phyloP scores from a whole-genome alignment of 2,329 filamentous ascomycete genomes.

The Pezizomycotina sp. region DNA sequence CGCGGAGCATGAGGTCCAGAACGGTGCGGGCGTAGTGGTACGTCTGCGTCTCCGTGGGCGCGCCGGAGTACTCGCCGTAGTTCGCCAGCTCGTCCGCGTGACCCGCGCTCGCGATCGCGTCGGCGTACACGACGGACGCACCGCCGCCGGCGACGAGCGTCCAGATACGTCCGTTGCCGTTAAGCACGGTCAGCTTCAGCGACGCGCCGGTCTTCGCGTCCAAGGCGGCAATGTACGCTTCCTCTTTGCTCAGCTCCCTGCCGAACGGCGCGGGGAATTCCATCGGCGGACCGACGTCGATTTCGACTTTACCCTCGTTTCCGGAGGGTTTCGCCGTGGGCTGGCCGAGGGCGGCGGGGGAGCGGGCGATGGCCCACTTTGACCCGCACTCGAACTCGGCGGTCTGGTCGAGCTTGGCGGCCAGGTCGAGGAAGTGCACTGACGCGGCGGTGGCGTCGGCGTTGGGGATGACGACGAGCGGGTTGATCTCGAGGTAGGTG shows the following conservation, averaged over 20 bases:
- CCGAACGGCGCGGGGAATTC: constrained; percentile 98
- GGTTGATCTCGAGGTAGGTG: constrained; percentile 99
- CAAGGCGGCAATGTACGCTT: constrained; percentile 96
- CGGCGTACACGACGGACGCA: constrained; percentile 97
- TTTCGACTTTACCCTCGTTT: constrained; percentile 70
- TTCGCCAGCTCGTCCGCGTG: constrained; percentile 95
- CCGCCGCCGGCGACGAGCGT: constrained; percentile 97
- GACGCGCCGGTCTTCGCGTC: constrained; percentile 99
- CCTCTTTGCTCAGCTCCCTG: constrained; percentile 95
- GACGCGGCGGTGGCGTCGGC: constrained; percentile 77
- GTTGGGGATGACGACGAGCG: constrained; percentile 93
- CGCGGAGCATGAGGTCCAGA: constrained; percentile 90
- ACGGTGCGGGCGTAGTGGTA: constrained; percentile 98
- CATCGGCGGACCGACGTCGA: constrained; percentile 94
- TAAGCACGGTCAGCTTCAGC: constrained; percentile 93
- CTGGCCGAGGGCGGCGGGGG: constrained; percentile 72
- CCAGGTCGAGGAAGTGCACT: constrained; percentile 95
- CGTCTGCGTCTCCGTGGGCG: constrained; percentile 94
- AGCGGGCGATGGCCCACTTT: constrained; percentile 95
- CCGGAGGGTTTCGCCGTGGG: constrained; percentile 46
- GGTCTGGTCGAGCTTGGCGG: constrained; percentile 96
- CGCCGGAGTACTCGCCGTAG: constrained; percentile 99
- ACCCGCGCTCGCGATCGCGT: constrained; percentile 90
- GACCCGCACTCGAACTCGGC: constrained; percentile 98
- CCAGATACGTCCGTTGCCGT: constrained; percentile 84